Conservation (phyloP, 2,329 filamentous ascomycete genomes). For the Scytalidium sp. region DNA sequence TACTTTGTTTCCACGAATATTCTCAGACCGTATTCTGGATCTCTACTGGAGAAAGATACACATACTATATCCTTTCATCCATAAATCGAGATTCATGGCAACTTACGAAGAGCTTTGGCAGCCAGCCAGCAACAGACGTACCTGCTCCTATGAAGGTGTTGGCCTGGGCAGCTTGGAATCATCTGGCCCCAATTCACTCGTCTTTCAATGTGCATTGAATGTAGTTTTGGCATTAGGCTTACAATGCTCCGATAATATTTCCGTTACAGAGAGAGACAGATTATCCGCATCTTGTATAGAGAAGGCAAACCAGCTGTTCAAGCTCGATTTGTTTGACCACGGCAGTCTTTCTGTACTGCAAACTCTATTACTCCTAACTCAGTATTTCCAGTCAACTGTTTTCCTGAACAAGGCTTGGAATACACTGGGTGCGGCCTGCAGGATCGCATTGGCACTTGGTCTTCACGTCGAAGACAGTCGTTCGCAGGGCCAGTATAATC, state of each 20-base stretch:
- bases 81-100: constrained; percentile 9
- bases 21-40: too few relatives aligned
- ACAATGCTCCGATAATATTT: constrained; percentile 16
- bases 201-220: constrained; percentile 24
- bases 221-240: constrained; percentile 29
- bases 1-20: too few relatives aligned
- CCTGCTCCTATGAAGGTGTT: background rate
- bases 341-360: constrained; percentile 25
- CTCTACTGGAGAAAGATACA: constrained; percentile 18
- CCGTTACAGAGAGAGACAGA: constrained; percentile 1
- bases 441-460: constrained; percentile 26
- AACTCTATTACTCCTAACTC: constrained; percentile 23
- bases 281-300: constrained; percentile 24
- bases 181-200: too few relatives aligned
- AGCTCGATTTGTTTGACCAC: constrained; percentile 24
- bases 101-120: constrained; percentile 14
- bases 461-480: constrained; percentile 22
- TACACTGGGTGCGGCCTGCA: constrained; percentile 25
- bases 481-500: constrained; percentile 19
- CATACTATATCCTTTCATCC: constrained; percentile 17
- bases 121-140: background rate
- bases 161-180: constrained; percentile 8
- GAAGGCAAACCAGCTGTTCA: constrained; percentile 20
- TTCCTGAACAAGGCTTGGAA: constrained; percentile 29
- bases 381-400: constrained; percentile 27